These are phyloP conservation scores for Margaritispora aquatica DNA, from an alignment of 495 filamentous ascomycete genomes.

Conservation along the genomic window DNA sequence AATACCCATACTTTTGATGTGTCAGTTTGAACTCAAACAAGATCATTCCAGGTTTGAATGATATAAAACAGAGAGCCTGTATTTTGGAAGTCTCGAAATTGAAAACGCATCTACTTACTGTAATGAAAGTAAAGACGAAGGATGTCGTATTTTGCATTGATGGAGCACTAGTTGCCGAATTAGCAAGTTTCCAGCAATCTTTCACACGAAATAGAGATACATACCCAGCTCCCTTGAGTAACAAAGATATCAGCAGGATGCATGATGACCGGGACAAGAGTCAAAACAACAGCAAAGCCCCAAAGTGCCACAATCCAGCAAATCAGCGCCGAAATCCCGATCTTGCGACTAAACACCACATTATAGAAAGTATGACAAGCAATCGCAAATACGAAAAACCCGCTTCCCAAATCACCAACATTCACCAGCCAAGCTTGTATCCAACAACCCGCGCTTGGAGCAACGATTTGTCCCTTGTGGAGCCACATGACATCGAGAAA, in stretches of 20 bases:
- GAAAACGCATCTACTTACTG: conserved; percentile 24
- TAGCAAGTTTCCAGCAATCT: too few relatives aligned
- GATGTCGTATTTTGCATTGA: conserved; percentile 50
- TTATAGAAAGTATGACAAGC: background rate
- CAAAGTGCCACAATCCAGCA: background rate
- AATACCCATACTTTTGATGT: conserved; percentile 54
- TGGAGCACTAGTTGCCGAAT: conserved; percentile 52
- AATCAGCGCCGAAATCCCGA: background rate
- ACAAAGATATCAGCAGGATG: background rate
- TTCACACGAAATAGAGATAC: background rate
- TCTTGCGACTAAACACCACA: background rate
- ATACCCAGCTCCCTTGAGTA: background rate
- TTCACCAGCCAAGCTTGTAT: background rate
- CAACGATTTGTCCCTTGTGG: background rate
- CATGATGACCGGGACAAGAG: background rate
- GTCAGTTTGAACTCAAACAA: background rate
- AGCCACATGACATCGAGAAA: background rate
- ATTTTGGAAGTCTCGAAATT: background rate
- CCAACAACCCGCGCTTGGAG: background rate
- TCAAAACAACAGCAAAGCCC: background rate
- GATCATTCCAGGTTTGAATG: background rate
- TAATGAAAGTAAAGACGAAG: conserved; percentile 67
- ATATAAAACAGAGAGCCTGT: too few relatives aligned
- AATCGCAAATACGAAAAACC: background rate
- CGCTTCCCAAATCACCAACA: background rate